A percentile compares a stretch with the other conserved stretches of the same genome.
Conservation (phyloP, 129 eudicot species). For the Ambrosia artemisiifolia region DNA sequence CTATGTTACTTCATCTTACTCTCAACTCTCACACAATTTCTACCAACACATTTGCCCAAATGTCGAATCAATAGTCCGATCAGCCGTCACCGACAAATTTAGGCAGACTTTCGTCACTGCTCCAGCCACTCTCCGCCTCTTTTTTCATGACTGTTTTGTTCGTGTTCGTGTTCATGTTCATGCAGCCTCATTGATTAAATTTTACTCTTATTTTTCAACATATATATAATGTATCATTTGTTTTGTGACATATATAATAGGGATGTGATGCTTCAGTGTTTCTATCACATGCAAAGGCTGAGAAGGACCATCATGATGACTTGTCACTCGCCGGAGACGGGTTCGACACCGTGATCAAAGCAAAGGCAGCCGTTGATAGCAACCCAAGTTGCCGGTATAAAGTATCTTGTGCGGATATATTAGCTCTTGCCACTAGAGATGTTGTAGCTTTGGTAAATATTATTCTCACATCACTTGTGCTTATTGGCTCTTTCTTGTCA, state of each 20-base stretch:
- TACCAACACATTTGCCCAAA: conserved; percentile 59
- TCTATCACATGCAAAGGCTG: conserved; percentile 47
- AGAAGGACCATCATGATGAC: conserved; percentile 71
- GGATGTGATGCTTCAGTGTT: conserved; percentile 81
- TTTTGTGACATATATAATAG: conserved; percentile 18
- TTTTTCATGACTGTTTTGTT: conserved; percentile 76
- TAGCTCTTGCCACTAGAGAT: conserved; percentile 84
- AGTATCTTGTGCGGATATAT: conserved; percentile 81
- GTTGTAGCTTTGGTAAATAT: conserved; percentile 62
- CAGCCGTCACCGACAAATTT: conserved; percentile 53
- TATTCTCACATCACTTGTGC: not conserved
- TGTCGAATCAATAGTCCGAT: conserved; percentile 55
- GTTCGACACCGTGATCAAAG: conserved; percentile 65
- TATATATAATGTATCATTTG: not conserved
- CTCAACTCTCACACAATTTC: conserved; percentile 56
- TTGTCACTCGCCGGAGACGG: conserved; percentile 81
- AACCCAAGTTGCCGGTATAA: conserved; percentile 48
- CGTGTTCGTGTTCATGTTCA: conserved; percentile 37
- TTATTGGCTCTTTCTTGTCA: not conserved
- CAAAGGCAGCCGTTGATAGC: conserved; percentile 71
- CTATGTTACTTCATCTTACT: conserved; percentile 21
- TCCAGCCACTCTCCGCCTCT: conserved; percentile 74
- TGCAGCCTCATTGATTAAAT: not conserved
- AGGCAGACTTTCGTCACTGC: conserved; percentile 62
- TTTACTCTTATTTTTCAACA: too few species aligned